Evolutionary conservation across 345 rosid genomes (phyloP), one percentile per base, ranked within the genome.

Genomic region (Limnanthes douglasii): DNA sequence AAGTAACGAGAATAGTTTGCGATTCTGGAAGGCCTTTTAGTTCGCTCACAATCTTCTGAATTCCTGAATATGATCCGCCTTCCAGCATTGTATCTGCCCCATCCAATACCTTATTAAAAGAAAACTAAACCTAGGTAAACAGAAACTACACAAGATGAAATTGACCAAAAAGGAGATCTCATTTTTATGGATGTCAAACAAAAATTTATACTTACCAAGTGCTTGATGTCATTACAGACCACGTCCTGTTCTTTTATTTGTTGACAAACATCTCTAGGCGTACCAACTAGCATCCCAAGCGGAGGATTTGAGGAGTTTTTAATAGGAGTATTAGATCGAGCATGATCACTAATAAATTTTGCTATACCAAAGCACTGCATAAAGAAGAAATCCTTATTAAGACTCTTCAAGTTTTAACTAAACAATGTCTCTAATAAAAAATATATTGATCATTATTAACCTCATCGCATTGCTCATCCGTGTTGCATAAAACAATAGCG

Each of bases 401-500:
- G 11, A 21, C 8, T 4, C 8, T 19, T n/a, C 3, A 0, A 11
- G 16, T 7, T 36, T 2, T 15, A 11, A n/a, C n/a, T n/a, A n/a
- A n/a, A n/a, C n/a, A n/a, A n/a, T n/a, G 14, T 43, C n/a, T n/a
- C n/a, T n/a, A n/a, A n/a, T n/a, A n/a, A n/a, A n/a, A n/a, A n/a
- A n/a, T n/a, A n/a, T n/a, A n/a, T n/a, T n/a, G n/a, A n/a, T n/a
- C n/a, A n/a, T n/a, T n/a, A n/a, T 6, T 25, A 6, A 77, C 82
- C 82, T 77, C 65, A 48, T 77, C 78, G 9, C 61, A 63, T 9
- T 51, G 66, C 62, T 73, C 82, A 21, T 75, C 70, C 2, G 88
- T 69, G 29, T 65, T 56, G 46, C 75, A 69, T 27, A 73, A 59
- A 22, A 77, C 78, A 27, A 77, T 46, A 26, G 78, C 88, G 46